Conservation (phyloP, 73 alveolate genomes). For the Stentor coeruleus region DNA sequence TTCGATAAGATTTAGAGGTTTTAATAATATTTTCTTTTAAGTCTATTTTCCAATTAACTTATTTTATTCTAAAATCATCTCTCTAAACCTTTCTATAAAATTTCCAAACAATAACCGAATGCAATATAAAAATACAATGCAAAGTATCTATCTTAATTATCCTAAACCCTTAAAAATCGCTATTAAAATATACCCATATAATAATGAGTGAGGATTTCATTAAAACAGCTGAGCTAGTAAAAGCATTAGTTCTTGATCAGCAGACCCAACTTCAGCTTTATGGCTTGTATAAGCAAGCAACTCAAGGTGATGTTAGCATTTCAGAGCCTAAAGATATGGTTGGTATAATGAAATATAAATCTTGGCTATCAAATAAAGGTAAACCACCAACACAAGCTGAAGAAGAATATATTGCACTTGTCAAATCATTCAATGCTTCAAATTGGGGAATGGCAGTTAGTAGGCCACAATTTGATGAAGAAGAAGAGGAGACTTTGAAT, state of each 20-base stretch:
- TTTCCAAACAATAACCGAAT: no score
- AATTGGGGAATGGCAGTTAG: background rate
- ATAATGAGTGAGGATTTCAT: background rate
- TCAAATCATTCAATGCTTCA: background rate
- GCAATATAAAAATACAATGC: no score
- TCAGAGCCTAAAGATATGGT: conserved; percentile 46
- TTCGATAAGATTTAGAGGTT: no score
- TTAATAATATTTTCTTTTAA: no score
- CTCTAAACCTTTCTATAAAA: no score
- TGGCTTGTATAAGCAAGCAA: conserved; percentile 85
- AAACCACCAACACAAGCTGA: conserved; percentile 14
- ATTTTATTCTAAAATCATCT: no score
- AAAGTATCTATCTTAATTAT: no score
- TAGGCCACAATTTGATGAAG: background rate
- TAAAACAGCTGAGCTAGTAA: background rate
- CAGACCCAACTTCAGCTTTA: conserved; percentile 37
- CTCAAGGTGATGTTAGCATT: conserved; percentile 78
- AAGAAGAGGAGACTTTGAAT: background rate
- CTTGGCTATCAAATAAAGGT: background rate
- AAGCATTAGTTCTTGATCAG: background rate
- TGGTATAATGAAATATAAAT: background rate
- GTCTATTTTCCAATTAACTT: no score
- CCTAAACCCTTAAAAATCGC: no score
- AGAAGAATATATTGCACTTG: background rate
- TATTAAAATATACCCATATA: no score